Evolutionary conservation across 129 eudicot genomes (phyloP), one percentile per base, ranked within the genome.

Genomic region (Helianthus tuberosus): DNA sequence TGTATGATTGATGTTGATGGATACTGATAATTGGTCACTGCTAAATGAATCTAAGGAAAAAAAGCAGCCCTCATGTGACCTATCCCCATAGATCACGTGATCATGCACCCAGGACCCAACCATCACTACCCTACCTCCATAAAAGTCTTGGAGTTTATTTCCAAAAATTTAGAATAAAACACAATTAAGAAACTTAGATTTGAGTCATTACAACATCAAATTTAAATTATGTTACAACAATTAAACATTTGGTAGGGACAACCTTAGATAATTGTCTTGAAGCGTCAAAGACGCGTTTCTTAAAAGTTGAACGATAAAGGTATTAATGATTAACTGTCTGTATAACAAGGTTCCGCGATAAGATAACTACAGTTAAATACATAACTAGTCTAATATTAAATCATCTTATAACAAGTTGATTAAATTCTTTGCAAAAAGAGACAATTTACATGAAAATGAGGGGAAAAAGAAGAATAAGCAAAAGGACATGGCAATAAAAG

Each of bases 31-130:
- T 76, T 82, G 92, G 87, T 54, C 72, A 51, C 72, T 82, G 83
- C 87, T 79, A 59, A 17, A 32, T 69, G 54, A 67, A 76, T 63
- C 76, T 81, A 66, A 73, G 72, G 73, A 32, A 27, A 60, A 61
- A 61, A 61, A 77, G 84, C 90, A 90, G 59, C 85, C 93, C 92
- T 84, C 89, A 82, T 80, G 92, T 68, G 84, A 68, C 65, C 32
- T 69, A 60, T 69, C 76, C 73, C 74, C 88, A 69, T 80, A 77
- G 38, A 71, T 61, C 87, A 87, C 86, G 85, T 90, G 93, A 77
- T 80, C 75, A 65, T 89, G 88, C 84, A 69, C 48, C 81, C 67
- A 71, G 46, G 77, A 41, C 77, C 82, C 82, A 63, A 77, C 77
- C 77, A 77, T 79, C 84, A 68, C 51, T 69, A 74, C 66, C 73